Conservation (phyloP, 768 basidiomycete genomes). For the Collybiopsis confluens region DNA sequence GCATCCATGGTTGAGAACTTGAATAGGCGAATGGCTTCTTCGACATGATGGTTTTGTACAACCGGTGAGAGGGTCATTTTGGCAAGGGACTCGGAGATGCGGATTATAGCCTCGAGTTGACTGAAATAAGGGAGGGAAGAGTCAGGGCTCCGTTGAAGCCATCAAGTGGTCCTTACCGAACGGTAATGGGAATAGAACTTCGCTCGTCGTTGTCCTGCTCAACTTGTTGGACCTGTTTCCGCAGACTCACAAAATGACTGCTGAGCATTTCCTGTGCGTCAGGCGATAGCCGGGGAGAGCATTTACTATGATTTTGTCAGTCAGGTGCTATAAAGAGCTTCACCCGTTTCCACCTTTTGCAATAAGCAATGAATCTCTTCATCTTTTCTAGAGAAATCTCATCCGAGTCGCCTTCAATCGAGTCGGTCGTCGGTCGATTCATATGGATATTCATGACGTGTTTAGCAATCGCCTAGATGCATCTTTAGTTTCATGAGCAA, state of each 20-base stretch:
- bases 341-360: slow-evolving; percentile 71
- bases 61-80: slow-evolving; percentile 87
- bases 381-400: slow-evolving; percentile 97
- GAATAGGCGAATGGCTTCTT: slow-evolving; percentile 97
- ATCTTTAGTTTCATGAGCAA: neutral
- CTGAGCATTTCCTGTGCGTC: slow-evolving; percentile 97
- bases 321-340: no score
- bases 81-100: slow-evolving; percentile 95
- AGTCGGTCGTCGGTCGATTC: slow-evolving; percentile 78
- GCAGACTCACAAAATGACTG: slow-evolving; percentile 88
- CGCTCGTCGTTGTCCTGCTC: slow-evolving; percentile 97
- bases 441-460: slow-evolving; percentile 99
- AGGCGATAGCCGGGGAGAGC: slow-evolving; percentile 87
- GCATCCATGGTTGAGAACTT: slow-evolving; percentile 99
- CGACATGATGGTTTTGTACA: slow-evolving; percentile 91
- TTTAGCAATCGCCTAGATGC: slow-evolving; percentile 79
- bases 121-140: slow-evolving; percentile 24
- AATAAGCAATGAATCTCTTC: slow-evolving; percentile 96
- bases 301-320: slow-evolving; percentile 59
- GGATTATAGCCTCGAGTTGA: slow-evolving; percentile 98
- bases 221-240: slow-evolving; percentile 92
- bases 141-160: neutral
- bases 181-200: slow-evolving; percentile 96
- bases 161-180: slow-evolving; percentile 65
- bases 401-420: slow-evolving; percentile 64